phyloP scores from a whole-genome alignment of 2,329 filamentous ascomycete species.

The Penicillium vulpinum region DNA sequence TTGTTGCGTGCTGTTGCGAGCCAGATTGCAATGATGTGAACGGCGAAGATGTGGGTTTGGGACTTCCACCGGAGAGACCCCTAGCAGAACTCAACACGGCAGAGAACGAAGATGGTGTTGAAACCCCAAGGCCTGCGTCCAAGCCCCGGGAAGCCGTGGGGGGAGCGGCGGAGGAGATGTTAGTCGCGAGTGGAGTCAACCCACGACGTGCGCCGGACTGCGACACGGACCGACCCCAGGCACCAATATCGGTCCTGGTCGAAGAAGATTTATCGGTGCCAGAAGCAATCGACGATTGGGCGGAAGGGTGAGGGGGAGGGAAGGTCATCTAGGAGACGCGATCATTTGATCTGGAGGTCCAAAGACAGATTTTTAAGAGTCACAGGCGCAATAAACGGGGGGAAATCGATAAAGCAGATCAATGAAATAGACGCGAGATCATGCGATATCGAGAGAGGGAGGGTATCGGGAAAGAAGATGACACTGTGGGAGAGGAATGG shows the following conservation, averaged over 20 bases:
- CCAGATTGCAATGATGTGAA: conserved; percentile 57
- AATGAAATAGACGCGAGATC: conserved; percentile 7
- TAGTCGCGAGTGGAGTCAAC: conserved; percentile 59
- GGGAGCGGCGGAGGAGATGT: conserved; percentile 45
- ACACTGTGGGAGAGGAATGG: conserved; percentile 18
- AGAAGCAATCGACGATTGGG: conserved; percentile 55
- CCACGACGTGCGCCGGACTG: conserved; percentile 58
- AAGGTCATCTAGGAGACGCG: conserved; percentile 58
- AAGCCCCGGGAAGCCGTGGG: conserved; percentile 46
- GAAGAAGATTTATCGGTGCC: conserved; percentile 51
- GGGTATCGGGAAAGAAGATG: conserved; percentile 13
- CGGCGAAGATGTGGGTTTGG: conserved; percentile 55
- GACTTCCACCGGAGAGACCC: conserved; percentile 55
- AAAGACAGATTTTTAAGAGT: conserved; percentile 38
- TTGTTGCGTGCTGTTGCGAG: conserved; percentile 55
- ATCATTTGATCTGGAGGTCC: conserved; percentile 50
- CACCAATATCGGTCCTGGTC: conserved; percentile 53
- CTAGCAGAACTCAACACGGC: conserved; percentile 52
- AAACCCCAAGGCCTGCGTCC: conserved; percentile 46
- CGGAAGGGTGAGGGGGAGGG: conserved; percentile 53
- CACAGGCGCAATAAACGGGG: conserved; percentile 18
- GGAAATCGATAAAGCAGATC: conserved; percentile 18
- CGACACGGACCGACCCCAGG: conserved; percentile 58
- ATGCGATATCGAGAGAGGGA: conserved; percentile 13
- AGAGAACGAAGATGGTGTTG: conserved; percentile 54